These are phyloP conservation scores for Phyllosticta citribraziliensis DNA, from an alignment of 2,329 filamentous ascomycete genomes.

Conservation along the genomic window DNA sequence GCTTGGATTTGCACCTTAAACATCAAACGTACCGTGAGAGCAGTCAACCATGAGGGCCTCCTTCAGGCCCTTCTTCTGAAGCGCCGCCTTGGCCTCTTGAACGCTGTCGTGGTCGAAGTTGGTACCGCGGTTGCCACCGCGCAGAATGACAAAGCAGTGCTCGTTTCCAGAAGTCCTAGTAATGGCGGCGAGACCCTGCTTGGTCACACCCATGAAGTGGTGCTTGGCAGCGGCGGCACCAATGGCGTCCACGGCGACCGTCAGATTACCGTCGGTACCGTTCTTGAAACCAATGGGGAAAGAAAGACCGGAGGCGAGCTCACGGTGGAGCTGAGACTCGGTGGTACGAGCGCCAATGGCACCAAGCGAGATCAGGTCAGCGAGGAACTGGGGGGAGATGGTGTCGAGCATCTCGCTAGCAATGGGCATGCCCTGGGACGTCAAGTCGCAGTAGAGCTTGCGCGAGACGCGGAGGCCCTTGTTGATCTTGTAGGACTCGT, in stretches of 20 bases:
- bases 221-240: slow-evolving; percentile 71
- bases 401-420: slow-evolving; percentile 98
- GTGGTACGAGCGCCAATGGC: slow-evolving; percentile 95
- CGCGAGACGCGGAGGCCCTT: slow-evolving; percentile 90
- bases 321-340: slow-evolving; percentile 91
- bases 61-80: slow-evolving; percentile 74
- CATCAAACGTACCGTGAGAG: slow-evolving; percentile 67
- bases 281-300: slow-evolving; percentile 99
- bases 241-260: slow-evolving; percentile 91
- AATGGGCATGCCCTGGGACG: slow-evolving; percentile 79
- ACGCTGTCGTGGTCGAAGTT: slow-evolving; percentile 89
- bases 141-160: slow-evolving; percentile 93
- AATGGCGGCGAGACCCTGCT: slow-evolving; percentile 91
- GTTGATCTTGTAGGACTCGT: slow-evolving; percentile 97
- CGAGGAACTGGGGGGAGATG: slow-evolving; percentile 94
- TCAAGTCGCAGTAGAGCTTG: slow-evolving; percentile 88
- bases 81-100: slow-evolving; percentile 63
- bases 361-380: slow-evolving; percentile 88
- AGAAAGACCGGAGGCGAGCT: slow-evolving; percentile 86
- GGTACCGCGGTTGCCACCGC: slow-evolving; percentile 82
- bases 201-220: slow-evolving; percentile 98
- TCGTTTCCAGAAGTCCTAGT: slow-evolving; percentile 89
- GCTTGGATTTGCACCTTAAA: background rate
- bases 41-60: slow-evolving; percentile 97
- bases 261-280: slow-evolving; percentile 85